These are phyloP conservation scores for Aphanomyces cochlioides DNA, from an alignment of 352 stramenopile genomes.

Conservation along the genomic window DNA sequence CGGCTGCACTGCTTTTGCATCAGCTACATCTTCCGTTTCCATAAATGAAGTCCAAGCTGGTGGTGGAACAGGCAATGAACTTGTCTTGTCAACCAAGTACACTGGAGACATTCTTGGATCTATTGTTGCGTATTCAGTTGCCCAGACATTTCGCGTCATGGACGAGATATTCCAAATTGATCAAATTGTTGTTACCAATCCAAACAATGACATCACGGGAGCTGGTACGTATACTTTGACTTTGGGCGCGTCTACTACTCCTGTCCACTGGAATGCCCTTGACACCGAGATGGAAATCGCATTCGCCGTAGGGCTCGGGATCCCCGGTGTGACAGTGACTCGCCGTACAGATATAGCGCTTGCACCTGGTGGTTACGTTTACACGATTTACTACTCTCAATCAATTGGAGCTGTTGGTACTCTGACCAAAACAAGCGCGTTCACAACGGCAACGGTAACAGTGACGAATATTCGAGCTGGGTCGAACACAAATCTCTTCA, in stretches of 20 bases:
- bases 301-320: slow-evolving; percentile 32
- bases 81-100: slow-evolving; percentile 52
- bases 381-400: slow-evolving; percentile 69
- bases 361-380: slow-evolving; percentile 59
- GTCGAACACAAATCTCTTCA: slow-evolving; percentile 38
- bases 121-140: slow-evolving; percentile 54
- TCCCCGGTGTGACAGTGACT: slow-evolving; percentile 49
- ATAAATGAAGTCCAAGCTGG: slow-evolving; percentile 35
- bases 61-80: slow-evolving; percentile 35
- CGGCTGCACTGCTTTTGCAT: slow-evolving; percentile 32
- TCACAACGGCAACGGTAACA: slow-evolving; percentile 38
- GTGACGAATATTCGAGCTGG: slow-evolving; percentile 39
- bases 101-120: slow-evolving; percentile 45
- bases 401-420: slow-evolving; percentile 42
- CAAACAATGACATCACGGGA: slow-evolving; percentile 38
- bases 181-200: slow-evolving; percentile 50
- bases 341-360: slow-evolving; percentile 40
- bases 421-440: slow-evolving; percentile 33
- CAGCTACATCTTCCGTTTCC: slow-evolving; percentile 34
- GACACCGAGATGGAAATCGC: slow-evolving; percentile 45
- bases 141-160: slow-evolving; percentile 66
- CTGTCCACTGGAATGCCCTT: slow-evolving; percentile 57
- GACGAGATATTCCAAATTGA: slow-evolving; percentile 69
- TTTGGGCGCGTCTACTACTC: slow-evolving; percentile 36
- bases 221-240: slow-evolving; percentile 45